Evolutionary conservation across 2,329 filamentous ascomycete genomes (phyloP).

Genomic region (Amesomyces nigricolor): DNA sequence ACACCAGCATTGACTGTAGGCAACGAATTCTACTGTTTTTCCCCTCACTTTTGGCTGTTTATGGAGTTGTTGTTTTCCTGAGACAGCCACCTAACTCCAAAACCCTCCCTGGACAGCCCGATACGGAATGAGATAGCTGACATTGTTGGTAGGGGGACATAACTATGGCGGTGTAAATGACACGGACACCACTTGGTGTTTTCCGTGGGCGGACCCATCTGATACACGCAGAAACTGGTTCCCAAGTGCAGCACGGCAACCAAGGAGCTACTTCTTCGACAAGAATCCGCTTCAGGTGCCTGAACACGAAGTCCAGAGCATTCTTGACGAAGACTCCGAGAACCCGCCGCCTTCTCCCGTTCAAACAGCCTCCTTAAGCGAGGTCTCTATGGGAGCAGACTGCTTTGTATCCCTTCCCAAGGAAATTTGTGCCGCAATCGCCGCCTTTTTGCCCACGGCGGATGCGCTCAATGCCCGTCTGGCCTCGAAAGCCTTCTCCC

Average conservation of each 20-base stretch:
- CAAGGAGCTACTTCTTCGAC: background rate
- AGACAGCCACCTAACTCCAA: no score
- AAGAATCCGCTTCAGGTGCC: background rate
- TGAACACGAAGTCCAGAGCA: background rate
- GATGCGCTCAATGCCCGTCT: background rate
- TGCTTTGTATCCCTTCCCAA: background rate
- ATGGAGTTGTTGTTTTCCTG: no score
- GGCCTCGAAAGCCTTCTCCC: background rate
- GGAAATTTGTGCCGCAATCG: background rate
- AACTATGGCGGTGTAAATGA: no score
- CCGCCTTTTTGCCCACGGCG: background rate
- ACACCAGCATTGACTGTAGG: background rate
- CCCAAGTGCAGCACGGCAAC: background rate
- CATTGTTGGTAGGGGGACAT: no score
- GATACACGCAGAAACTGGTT: background rate
- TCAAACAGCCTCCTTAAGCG: background rate
- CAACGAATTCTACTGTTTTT: no score
- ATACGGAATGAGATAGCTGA: no score
- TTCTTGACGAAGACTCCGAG: background rate
- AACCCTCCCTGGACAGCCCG: no score
- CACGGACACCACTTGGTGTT: background rate
- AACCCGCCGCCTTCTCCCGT: background rate
- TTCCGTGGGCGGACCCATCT: slow-evolving; percentile 2
- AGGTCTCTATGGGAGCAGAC: background rate
- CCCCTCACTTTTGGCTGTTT: no score